Percentiles rank a stretch among this genome's conserved stretches.
Evolutionary conservation across 2,329 filamentous ascomycete genomes (phyloP).

Genomic region (Ascomycota sp.): DNA sequence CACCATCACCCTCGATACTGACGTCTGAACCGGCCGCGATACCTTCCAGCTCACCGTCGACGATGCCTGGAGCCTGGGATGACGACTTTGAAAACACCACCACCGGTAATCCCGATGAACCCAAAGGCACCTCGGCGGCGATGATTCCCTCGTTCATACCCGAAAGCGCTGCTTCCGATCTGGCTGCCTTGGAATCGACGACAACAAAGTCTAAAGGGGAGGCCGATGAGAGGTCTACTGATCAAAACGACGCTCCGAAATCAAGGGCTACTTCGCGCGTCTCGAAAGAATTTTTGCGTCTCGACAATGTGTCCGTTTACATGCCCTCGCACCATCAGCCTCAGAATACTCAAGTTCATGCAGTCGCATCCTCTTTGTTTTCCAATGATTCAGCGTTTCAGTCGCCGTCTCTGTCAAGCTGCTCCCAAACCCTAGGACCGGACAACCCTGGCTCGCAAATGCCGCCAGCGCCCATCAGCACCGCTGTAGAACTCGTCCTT

Average conservation of each 20-base stretch:
- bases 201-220: too few species aligned
- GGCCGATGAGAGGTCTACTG: neutral
- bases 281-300: slow-evolving; percentile 31
- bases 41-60: slow-evolving; percentile 1
- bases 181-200: too few species aligned
- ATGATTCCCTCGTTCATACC: too few species aligned
- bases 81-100: slow-evolving; percentile 8
- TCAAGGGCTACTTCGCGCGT: slow-evolving; percentile 32
- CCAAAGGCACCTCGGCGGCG: too few species aligned
- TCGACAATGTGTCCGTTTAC: slow-evolving; percentile 31
- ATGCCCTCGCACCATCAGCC: slow-evolving; percentile 28
- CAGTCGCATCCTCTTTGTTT: slow-evolving; percentile 7
- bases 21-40: too few species aligned
- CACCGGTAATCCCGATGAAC: too few species aligned
- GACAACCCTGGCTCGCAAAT: slow-evolving; percentile 15
- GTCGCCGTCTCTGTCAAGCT: slow-evolving; percentile 17
- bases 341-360: slow-evolving; percentile 18
- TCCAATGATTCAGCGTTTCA: too few species aligned
- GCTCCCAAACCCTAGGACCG: slow-evolving; percentile 37
- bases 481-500: slow-evolving; percentile 25
- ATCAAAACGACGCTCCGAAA: slow-evolving; percentile 22
- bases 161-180: too few species aligned
- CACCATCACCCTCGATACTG: too few species aligned
- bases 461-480: slow-evolving; percentile 3
- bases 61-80: slow-evolving; percentile 34